These are phyloP conservation scores for Santalum album DNA, from an alignment of 164 flowering plant genomes.

Conservation along the genomic window DNA sequence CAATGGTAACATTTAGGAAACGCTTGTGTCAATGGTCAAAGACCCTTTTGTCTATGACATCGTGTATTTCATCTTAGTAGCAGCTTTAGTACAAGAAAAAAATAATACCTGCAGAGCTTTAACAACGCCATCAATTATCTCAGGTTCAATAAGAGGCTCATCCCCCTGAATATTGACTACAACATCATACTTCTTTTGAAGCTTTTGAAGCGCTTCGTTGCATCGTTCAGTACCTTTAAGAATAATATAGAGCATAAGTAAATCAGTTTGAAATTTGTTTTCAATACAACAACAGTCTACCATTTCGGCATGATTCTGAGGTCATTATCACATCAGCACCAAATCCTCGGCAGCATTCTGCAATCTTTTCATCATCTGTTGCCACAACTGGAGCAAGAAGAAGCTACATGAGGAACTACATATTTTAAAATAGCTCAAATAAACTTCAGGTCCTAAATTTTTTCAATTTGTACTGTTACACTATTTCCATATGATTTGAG, in stretches of 20 bases:
- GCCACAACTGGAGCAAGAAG: constrained; percentile 63
- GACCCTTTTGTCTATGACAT: too few species aligned
- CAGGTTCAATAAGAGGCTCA: constrained; percentile 97
- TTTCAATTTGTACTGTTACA: too few species aligned
- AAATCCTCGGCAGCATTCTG: constrained; percentile 84
- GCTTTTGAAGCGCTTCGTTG: constrained; percentile 83
- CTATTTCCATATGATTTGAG: too few species aligned
- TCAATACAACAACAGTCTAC: too few species aligned
- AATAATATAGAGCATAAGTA: too few species aligned
- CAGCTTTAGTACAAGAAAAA: too few species aligned
- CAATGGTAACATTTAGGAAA: too few species aligned
- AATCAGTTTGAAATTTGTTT: constrained; percentile 1
- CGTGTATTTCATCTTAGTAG: too few species aligned
- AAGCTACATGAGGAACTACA: background rate
- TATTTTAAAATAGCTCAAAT: background rate
- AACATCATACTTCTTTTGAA: constrained; percentile 72
- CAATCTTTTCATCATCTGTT: constrained; percentile 88
- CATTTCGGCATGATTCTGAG: constrained; percentile 84
- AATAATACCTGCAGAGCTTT: constrained; percentile 72
- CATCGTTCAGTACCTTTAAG: constrained; percentile 89
- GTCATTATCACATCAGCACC: constrained; percentile 98
- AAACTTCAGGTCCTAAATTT: too few species aligned
- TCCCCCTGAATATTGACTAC: constrained; percentile 98
- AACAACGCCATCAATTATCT: constrained; percentile 87
- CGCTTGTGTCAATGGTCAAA: too few species aligned